Evolutionary conservation across 192 early-diverging fungal species (phyloP).

Genomic region (Linnemannia schmuckeri): DNA sequence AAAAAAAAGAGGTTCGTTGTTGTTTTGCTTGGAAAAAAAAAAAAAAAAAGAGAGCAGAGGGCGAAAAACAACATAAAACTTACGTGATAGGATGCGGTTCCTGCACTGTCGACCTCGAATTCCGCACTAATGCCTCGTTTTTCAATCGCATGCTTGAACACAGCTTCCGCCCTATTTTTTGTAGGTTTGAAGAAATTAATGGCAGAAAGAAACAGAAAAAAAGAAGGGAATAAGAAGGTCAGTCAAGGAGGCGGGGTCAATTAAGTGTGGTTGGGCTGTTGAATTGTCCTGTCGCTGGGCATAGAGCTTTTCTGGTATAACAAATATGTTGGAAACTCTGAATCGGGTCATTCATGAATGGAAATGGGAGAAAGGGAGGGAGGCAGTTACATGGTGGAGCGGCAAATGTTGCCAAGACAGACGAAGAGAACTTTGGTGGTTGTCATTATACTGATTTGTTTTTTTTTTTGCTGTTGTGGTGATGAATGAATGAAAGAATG

Average conservation of each 20-base stretch:
- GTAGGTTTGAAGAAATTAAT: background rate
- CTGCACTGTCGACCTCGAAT: slow-evolving; percentile 89
- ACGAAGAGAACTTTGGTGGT: slow-evolving; percentile 69
- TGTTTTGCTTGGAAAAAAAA: background rate
- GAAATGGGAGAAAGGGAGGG: background rate
- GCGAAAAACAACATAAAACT: slow-evolving; percentile 1
- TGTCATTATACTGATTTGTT: background rate
- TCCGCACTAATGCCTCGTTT: slow-evolving; percentile 62
- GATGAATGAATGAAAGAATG: background rate
- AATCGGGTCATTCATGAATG: background rate
- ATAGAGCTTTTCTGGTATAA: background rate
- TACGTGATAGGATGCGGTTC: slow-evolving; percentile 88
- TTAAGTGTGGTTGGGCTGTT: background rate
- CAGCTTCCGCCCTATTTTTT: slow-evolving; percentile 93
- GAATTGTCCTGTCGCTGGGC: background rate
- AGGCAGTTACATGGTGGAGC: slow-evolving; percentile 61
- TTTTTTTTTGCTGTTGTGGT: background rate
- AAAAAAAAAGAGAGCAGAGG: too few species aligned
- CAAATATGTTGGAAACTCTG: background rate
- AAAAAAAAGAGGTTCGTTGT: background rate
- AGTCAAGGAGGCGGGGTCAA: background rate
- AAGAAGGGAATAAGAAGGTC: background rate
- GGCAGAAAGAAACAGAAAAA: background rate
- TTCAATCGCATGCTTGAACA: slow-evolving; percentile 83
- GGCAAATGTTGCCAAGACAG: slow-evolving; percentile 89